These are phyloP conservation scores for Colletotrichum falcatum DNA, from an alignment of 2,329 filamentous ascomycete genomes.

Conservation along the genomic window DNA sequence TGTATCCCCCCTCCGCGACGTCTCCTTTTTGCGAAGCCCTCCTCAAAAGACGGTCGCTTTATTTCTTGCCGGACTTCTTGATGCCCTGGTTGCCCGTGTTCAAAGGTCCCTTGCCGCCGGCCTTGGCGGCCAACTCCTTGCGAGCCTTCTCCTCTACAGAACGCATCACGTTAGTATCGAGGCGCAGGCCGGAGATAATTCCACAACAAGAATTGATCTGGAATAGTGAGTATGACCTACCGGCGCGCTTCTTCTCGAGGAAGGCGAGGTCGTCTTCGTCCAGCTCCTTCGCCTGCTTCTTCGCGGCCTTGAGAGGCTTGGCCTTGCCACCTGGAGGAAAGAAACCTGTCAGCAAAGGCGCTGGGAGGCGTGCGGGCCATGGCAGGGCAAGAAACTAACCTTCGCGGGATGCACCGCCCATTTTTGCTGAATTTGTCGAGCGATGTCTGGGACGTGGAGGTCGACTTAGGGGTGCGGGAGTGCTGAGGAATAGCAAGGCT, in stretches of 20 bases:
- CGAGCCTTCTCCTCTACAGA: slow-evolving; percentile 81
- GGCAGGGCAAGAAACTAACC: slow-evolving; percentile 44
- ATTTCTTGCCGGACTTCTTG: slow-evolving; percentile 99
- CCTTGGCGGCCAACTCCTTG: slow-evolving; percentile 85
- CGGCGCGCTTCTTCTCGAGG: slow-evolving; percentile 85
- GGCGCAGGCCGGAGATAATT: background rate
- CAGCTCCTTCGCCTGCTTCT: slow-evolving; percentile 85
- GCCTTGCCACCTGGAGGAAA: slow-evolving; percentile 76
- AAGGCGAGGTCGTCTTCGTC: slow-evolving; percentile 90
- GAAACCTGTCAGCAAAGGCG: slow-evolving; percentile 10
- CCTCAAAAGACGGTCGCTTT: slow-evolving; percentile 46
- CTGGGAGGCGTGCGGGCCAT: background rate
- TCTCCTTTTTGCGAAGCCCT: background rate
- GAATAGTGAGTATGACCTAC: slow-evolving; percentile 62
- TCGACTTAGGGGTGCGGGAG: slow-evolving; percentile 18
- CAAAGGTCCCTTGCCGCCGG: slow-evolving; percentile 88
- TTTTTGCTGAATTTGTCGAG: slow-evolving; percentile 43
- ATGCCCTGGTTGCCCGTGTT: slow-evolving; percentile 89
- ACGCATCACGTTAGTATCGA: slow-evolving; percentile 12
- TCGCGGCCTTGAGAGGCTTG: slow-evolving; percentile 88
- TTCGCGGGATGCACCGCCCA: slow-evolving; percentile 56
- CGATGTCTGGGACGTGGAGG: slow-evolving; percentile 6
- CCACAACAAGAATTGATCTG: background rate
- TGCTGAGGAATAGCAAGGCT: slow-evolving; percentile 27
- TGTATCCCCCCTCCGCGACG: background rate